phyloP scores from a whole-genome alignment of 78 protist genomes.

The Planoprotostelium fungivorum region DNA sequence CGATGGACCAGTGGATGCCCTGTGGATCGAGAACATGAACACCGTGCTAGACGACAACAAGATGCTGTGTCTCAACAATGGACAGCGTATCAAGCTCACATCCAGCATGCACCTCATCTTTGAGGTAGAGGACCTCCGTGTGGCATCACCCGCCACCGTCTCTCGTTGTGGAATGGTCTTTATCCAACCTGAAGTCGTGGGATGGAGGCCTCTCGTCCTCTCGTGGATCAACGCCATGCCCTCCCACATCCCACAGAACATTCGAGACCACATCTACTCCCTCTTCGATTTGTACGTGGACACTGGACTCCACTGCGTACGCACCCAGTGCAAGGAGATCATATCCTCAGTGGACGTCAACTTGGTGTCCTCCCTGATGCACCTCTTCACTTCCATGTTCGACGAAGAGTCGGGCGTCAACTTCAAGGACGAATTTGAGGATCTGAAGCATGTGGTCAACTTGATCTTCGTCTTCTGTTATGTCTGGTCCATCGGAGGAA shows the following conservation, averaged over 20 bases:
- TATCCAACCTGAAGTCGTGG: conserved; percentile 82
- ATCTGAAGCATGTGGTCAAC: conserved; percentile 14
- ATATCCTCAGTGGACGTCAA: conserved; percentile 31
- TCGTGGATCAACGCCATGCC: conserved; percentile 29
- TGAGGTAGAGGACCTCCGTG: conserved; percentile 89
- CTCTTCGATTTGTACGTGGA: conserved; percentile 43
- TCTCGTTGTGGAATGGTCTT: conserved; percentile 99
- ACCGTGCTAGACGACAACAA: conserved; percentile 97
- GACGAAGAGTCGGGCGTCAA: conserved; percentile 51
- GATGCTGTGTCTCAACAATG: conserved; percentile 93
- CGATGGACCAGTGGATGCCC: conserved; percentile 99
- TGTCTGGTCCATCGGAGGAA: conserved; percentile 92
- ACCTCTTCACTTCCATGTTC: conserved; percentile 57
- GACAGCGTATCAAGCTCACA: conserved; percentile 95
- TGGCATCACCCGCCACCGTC: conserved; percentile 98
- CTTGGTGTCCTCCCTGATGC: conserved; percentile 48
- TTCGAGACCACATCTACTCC: conserved; percentile 12
- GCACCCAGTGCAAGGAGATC: not conserved
- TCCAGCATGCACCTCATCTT: conserved; percentile 88
- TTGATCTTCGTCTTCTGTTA: conserved; percentile 62
- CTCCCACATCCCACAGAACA: not conserved
- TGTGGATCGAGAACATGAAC: conserved; percentile 98
- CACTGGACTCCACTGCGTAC: not conserved
- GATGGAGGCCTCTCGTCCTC: conserved; percentile 53
- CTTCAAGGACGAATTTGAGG: not conserved